A percentile compares a stretch with the other conserved stretches of the same genome.
Conservation (phyloP, 495 filamentous ascomycete genomes). For the Gamarada debralockiae region DNA sequence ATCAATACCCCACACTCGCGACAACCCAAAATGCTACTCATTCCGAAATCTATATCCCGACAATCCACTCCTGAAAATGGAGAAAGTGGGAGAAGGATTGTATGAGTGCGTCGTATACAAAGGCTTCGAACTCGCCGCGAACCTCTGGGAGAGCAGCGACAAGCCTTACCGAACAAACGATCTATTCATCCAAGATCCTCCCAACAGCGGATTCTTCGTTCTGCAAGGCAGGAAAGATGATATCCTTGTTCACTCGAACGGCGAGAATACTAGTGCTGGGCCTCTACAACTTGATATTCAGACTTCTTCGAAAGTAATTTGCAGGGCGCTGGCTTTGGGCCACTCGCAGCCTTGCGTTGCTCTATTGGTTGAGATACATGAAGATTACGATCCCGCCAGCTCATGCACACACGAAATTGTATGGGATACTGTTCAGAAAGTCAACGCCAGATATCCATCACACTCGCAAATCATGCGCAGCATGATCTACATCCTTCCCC, state of each 20-base stretch:
- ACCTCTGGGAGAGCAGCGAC: constrained; percentile 20
- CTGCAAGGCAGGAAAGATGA: constrained; percentile 25
- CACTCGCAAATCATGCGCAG: constrained; percentile 17
- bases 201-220: constrained; percentile 19
- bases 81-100: constrained; percentile 18
- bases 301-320: constrained; percentile 20
- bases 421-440: constrained; percentile 17
- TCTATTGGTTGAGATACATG: constrained; percentile 20
- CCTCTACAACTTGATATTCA: constrained; percentile 24
- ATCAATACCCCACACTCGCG: constrained; percentile 19
- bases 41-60: constrained; percentile 24
- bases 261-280: constrained; percentile 23
- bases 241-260: constrained; percentile 23
- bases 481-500: constrained; percentile 23
- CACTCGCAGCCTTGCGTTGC: constrained; percentile 19
- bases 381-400: constrained; percentile 8
- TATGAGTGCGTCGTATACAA: constrained; percentile 24
- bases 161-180: constrained; percentile 24
- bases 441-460: constrained; percentile 17
- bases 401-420: not conserved
- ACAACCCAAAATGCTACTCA: constrained; percentile 20
- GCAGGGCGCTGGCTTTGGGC: constrained; percentile 19
- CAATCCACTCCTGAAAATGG: constrained; percentile 22
- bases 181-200: constrained; percentile 24
- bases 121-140: constrained; percentile 24